phyloP scores from a whole-genome alignment of 116 monocot genomes.

The Posidonia oceanica region DNA sequence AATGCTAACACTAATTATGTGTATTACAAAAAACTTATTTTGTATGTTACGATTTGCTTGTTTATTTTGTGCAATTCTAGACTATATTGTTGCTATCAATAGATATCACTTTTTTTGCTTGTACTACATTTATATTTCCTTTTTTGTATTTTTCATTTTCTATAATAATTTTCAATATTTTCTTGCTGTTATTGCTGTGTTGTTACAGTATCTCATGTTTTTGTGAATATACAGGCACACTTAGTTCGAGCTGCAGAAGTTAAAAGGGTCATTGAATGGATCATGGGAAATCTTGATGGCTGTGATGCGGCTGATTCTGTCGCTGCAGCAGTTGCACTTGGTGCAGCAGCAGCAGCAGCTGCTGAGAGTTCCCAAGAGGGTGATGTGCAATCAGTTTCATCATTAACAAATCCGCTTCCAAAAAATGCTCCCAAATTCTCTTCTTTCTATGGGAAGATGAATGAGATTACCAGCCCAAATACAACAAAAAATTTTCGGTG shows the following conservation, averaged over 20 bases:
- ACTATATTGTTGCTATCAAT: no score
- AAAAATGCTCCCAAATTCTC: slow-evolving; percentile 38
- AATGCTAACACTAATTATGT: no score
- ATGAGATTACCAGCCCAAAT: slow-evolving; percentile 49
- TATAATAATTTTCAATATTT: neutral
- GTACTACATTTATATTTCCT: neutral
- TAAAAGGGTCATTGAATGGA: slow-evolving; percentile 83
- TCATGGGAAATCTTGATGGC: slow-evolving; percentile 81
- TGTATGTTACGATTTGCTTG: no score
- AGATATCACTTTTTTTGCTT: no score
- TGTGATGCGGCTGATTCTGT: slow-evolving; percentile 53
- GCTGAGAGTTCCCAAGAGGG: slow-evolving; percentile 30
- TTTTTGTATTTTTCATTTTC: neutral
- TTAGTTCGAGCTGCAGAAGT: slow-evolving; percentile 87
- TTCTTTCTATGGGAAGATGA: slow-evolving; percentile 42
- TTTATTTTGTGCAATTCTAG: no score
- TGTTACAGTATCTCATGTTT: slow-evolving; percentile 38
- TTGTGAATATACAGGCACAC: slow-evolving; percentile 72
- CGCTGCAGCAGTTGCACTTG: slow-evolving; percentile 16
- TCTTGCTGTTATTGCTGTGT: no score
- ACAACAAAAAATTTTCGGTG: slow-evolving; percentile 79
- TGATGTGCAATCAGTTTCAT: slow-evolving; percentile 31
- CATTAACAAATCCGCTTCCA: slow-evolving; percentile 27
- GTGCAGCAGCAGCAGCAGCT: slow-evolving; percentile 25
- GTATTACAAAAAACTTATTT: no score